Base-by-base conservation (phyloP, 352 stramenopile genomes). In the Phytophthora meadii region DNA sequence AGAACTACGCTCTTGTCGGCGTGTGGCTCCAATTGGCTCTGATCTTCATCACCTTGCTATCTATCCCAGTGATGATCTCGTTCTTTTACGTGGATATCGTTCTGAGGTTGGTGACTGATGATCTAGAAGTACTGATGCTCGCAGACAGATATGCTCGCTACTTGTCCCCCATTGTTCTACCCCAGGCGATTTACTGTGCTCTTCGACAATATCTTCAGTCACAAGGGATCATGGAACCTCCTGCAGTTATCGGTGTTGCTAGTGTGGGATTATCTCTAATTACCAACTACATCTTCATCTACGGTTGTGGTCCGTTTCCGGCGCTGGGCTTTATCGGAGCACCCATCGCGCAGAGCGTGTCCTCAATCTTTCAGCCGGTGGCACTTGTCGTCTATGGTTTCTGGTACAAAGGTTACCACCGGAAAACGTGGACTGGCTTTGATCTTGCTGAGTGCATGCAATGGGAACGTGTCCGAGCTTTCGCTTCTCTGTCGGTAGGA, bases 21-120 rank as follows among this genome's bases (percentile, higher is more conserved):
- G 82, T 93, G 44, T 93, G 84, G 87, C 80, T 95, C 12, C 83
- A 95, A 54, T 65, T 95, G 9, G 84, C 83, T 28, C 55, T 95
- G 45, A 68, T 95, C 68, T 88, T 93, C 65, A 77, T 92, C 66
- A 82, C 83, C 50, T 52, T 90, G 34, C 70, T 93, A 32, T 88
- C 82, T 17, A 87, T 92, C 50, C 87, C 87, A 1, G 87, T 93
- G 54, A 88, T 92, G 73, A 69, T 89, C 55, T 93, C 80, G 57
- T 95, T 92, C 72, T 92, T 88, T 58, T 95, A 93, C 54, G 84
- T 93, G n/a, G 83, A 92, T 48, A 70, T 74, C 51, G 78, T 95
- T 30, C 65, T 95, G 25, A 62, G 72, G 50, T 76, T 84, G 32
- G 73, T 92, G 14, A 93, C 82, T 17, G 81, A 92, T 56, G 84